These are phyloP conservation scores for Cenchrus purpureus DNA, from an alignment of 176 grass and related monocot species.

Conservation along the genomic window DNA sequence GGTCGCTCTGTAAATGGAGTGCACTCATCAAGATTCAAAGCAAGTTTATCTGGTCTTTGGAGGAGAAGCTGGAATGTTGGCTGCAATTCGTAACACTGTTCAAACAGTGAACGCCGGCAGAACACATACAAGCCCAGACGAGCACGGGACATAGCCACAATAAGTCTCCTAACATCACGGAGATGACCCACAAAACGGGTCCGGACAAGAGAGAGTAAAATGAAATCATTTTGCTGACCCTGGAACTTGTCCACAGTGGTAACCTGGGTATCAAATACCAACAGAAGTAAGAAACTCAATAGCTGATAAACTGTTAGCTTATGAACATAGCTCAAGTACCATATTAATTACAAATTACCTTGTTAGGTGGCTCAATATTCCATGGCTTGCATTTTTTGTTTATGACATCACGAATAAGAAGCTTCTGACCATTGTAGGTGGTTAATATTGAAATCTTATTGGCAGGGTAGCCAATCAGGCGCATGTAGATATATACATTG, in stretches of 20 bases:
- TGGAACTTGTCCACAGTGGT: constrained; percentile 97
- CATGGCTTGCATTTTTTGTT: constrained; percentile 81
- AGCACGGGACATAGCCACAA: constrained; percentile 96
- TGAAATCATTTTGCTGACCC: constrained; percentile 99
- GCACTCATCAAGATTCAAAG: constrained; percentile 80
- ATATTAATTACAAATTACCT: constrained; percentile 55
- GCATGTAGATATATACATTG: constrained; percentile 98
- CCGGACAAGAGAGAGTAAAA: constrained; percentile 90
- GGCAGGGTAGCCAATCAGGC: constrained; percentile 86
- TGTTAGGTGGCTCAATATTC: constrained; percentile 91
- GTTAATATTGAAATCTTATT: constrained; percentile 96
- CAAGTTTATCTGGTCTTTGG: constrained; percentile 83
- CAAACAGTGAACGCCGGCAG: constrained; percentile 77
- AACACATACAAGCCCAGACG: constrained; percentile 92
- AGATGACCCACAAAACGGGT: constrained; percentile 95
- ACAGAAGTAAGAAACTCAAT: constrained; percentile 35
- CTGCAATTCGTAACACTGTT: constrained; percentile 98
- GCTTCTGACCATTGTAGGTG: constrained; percentile 97
- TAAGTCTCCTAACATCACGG: constrained; percentile 91
- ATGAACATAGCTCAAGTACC: constrained; percentile 33
- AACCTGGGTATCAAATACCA: constrained; percentile 55
- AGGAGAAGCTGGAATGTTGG: constrained; percentile 89
- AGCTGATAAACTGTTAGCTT: constrained; percentile 9
- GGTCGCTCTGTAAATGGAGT: constrained; percentile 76
- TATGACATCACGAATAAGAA: constrained; percentile 98